Percentiles rank a stretch among this genome's conserved stretches.
These are phyloP conservation scores for Schizothecium vesticola DNA, from an alignment of 495 filamentous ascomycete species.

Conservation along the genomic window DNA sequence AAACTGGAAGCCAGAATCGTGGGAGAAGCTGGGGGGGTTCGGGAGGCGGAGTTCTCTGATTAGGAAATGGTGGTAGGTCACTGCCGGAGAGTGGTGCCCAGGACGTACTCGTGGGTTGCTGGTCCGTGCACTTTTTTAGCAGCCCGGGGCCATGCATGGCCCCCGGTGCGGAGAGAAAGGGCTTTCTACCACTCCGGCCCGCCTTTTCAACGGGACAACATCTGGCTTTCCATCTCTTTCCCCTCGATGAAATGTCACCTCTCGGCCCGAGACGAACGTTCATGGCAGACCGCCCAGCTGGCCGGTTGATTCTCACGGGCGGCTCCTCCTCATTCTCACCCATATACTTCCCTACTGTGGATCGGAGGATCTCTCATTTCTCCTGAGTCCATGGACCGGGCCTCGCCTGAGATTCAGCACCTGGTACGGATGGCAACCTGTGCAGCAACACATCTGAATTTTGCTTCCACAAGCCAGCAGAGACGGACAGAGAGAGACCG, in stretches of 20 bases:
- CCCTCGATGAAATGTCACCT: background rate
- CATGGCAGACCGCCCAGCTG: background rate
- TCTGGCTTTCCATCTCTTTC: background rate
- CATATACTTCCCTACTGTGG: background rate
- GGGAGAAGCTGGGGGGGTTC: background rate
- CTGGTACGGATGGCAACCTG: background rate
- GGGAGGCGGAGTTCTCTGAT: background rate
- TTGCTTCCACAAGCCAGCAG: background rate
- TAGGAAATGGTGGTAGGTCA: slow-evolving; percentile 17
- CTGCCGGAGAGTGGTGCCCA: background rate
- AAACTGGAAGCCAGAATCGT: background rate
- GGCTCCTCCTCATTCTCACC: background rate
- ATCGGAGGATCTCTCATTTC: background rate
- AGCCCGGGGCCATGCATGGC: too few relatives aligned
- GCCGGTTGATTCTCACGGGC: background rate
- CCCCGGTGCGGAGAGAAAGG: background rate
- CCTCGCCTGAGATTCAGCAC: background rate
- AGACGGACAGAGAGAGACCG: background rate
- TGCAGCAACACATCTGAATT: background rate
- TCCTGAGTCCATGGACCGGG: background rate
- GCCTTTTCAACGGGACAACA: background rate
- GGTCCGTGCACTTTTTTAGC: too few relatives aligned
- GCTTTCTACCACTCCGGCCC: background rate
- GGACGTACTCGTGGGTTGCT: too few relatives aligned
- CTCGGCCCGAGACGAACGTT: background rate